Base-by-base conservation (phyloP, 2,329 filamentous ascomycete species). In the Fusarium equiseti region DNA sequence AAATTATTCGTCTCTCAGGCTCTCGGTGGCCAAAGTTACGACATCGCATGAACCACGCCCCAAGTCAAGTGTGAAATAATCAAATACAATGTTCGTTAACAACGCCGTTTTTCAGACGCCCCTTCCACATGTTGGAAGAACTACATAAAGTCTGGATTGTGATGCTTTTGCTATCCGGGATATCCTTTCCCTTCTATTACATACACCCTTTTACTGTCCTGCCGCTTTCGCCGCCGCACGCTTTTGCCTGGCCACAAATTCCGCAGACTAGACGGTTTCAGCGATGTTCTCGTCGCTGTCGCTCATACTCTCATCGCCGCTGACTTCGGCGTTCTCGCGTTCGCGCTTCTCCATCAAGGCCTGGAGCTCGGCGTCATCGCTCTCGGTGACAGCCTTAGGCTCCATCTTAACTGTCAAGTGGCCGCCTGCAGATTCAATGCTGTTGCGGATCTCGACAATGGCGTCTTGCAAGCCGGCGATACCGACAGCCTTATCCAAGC, bases 271-370 rank as follows among this genome's bases (percentile, higher is more conserved):
- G 65, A 82, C 75, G 50, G 81, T 81, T 59, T 82, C 80, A 54
- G 81, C 81, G 50, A 82, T 81, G 79, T 93, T 94, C 80, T 98
- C 96, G 79, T 98, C 96, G 79, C 94, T 97, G 83, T 97, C 95
- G 79, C 93, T 97, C 81, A 94, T 88, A 81, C 95, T 96, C 87
- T 99, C 96, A 80, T 99, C 97, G 78, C 96, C 96, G 81, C 94
- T 97, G 78, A 99, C 94, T 82, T 99, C 94, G 80, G 94, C 93
- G 83, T 99, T 99, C 88, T 98, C 95, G 73, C 94, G 91, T 86
- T 97, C 96, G 73, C 93, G 91, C 91, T 98, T 98, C 88, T 98
- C 96, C 96, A 99, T 99, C 72, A 99, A 88, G 55, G 95, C 96
- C 82, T 98, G 94, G 73, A 99, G 87, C 83, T 98, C 95, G 27